phyloP scores from a whole-genome alignment of 108 stramenopile species.

The Nitzschia palea region DNA sequence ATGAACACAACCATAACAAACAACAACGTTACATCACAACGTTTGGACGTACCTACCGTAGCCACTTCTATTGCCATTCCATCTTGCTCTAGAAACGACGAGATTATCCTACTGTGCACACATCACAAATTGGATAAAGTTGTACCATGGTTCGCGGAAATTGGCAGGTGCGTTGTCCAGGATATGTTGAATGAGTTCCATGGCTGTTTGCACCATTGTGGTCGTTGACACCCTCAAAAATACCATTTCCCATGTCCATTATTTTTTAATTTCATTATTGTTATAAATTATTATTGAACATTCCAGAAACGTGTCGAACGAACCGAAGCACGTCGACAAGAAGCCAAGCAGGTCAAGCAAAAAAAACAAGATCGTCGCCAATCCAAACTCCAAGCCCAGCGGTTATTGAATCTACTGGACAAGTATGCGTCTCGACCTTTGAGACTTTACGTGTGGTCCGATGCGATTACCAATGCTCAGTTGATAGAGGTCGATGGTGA shows the following conservation, averaged over 20 bases:
- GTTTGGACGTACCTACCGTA: too few species aligned
- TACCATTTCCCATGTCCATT: not conserved
- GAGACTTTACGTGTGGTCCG: not conserved
- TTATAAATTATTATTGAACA: not conserved
- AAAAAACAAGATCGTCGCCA: conserved; percentile 19
- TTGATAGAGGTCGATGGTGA: not conserved
- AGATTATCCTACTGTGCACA: too few species aligned
- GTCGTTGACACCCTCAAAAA: too few species aligned
- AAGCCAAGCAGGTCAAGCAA: conserved; percentile 43
- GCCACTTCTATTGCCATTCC: too few species aligned
- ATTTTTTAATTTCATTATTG: not conserved
- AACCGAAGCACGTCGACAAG: conserved; percentile 35
- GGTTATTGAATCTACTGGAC: conserved; percentile 31
- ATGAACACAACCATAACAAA: too few species aligned
- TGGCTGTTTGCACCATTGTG: too few species aligned
- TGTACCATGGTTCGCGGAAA: conserved; percentile 28
- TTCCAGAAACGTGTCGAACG: conserved; percentile 22
- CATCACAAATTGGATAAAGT: not conserved
- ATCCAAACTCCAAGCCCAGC: conserved; percentile 32
- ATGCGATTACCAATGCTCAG: not conserved
- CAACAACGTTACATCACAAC: too few species aligned
- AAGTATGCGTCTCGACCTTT: conserved; percentile 4
- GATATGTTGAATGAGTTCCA: too few species aligned
- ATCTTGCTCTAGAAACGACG: too few species aligned
- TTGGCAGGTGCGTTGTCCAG: conserved; percentile 14